phyloP scores from a whole-genome alignment of 2,329 filamentous ascomycete species.

The Neopestalotiopsis rosae region DNA sequence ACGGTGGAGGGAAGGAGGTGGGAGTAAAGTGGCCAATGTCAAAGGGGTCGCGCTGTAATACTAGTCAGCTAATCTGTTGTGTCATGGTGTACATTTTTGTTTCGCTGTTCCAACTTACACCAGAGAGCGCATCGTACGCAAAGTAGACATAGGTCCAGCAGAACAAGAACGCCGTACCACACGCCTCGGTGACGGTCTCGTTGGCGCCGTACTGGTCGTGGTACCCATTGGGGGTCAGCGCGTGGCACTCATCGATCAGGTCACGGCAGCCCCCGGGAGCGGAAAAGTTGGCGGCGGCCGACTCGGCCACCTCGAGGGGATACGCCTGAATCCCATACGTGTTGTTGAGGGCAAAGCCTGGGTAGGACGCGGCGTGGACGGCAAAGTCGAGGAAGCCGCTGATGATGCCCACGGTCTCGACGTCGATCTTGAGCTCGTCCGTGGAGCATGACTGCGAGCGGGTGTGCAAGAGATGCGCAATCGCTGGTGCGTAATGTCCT shows the following conservation, averaged over 20 bases:
- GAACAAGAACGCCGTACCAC: slow-evolving; percentile 1
- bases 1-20: slow-evolving; percentile 56
- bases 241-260: slow-evolving; percentile 3
- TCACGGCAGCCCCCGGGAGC: slow-evolving; percentile 6
- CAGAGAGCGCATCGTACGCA: slow-evolving; percentile 21
- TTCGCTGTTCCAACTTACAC: slow-evolving; percentile 17
- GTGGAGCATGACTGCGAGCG: slow-evolving; percentile 5
- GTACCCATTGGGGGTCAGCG: slow-evolving; percentile 8
- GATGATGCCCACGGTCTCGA: slow-evolving; percentile 70
- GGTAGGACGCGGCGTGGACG: slow-evolving; percentile 62
- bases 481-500: slow-evolving; percentile 25
- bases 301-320: slow-evolving; percentile 50
- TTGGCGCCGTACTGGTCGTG: slow-evolving; percentile 13
- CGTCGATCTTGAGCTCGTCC: background rate
- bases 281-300: slow-evolving; percentile 41
- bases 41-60: slow-evolving; percentile 39
- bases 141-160: slow-evolving; percentile 19
- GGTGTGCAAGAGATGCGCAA: slow-evolving; percentile 23
- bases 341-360: slow-evolving; percentile 65
- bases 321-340: slow-evolving; percentile 68
- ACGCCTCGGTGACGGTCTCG: slow-evolving; percentile 7
- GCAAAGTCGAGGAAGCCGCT: slow-evolving; percentile 73
- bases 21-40: slow-evolving; percentile 56
- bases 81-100: background rate
- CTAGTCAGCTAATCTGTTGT: background rate